Evolutionary conservation across 371 early-diverging fungal species (phyloP), one percentile per base, ranked within the genome.

Genomic region (Haplosporangium sp.): DNA sequence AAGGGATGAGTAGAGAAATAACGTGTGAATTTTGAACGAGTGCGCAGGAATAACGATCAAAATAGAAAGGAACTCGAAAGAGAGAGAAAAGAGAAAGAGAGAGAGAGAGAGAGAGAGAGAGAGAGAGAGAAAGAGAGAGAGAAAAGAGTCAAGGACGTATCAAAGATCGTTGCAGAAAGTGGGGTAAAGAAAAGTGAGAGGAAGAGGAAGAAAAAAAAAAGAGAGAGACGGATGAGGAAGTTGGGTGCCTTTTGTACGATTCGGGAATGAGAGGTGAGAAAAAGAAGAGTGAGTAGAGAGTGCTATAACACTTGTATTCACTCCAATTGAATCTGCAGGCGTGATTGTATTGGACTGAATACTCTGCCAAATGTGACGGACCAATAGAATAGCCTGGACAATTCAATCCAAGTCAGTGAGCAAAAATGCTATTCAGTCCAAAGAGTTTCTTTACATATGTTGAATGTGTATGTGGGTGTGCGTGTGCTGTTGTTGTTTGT

Each of bases 211-310:
- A 37, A 6, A 42, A 23, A 40, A 62, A 52, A 62, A 52, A 42
- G 9, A 29, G 4, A 29, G 29, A 29, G 29, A 29, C 29, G 36
- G 53, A 53, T 8, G 43, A 62, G 38, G 40, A 18, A 37, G 53
- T 20, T 40, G 20, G 4, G 61, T 38, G 47, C 62, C 16, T 62
- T 62, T 62, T 60, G 61, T 60, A 60, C 61, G 40, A 46, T 46
- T 14, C 18, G 16, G 14, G 38, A 18, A 45, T 16, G 59, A 13
- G 46, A 37, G 37, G 36, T 43, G 43, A n/a, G 43, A 18, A 42
- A 56, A 42, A 42, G 29, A 42, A 41, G 41, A 21, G 37, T 8
- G 7, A 53, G 36, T 2, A 53, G n/a, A n/a, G n/a, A n/a, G 21
- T 21, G 29, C 29, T 29, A 29, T 29, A 29, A 29, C 29, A 29